Evolutionary conservation across 208 protist species (phyloP).

Genomic region (Strigomonas culicis): DNA sequence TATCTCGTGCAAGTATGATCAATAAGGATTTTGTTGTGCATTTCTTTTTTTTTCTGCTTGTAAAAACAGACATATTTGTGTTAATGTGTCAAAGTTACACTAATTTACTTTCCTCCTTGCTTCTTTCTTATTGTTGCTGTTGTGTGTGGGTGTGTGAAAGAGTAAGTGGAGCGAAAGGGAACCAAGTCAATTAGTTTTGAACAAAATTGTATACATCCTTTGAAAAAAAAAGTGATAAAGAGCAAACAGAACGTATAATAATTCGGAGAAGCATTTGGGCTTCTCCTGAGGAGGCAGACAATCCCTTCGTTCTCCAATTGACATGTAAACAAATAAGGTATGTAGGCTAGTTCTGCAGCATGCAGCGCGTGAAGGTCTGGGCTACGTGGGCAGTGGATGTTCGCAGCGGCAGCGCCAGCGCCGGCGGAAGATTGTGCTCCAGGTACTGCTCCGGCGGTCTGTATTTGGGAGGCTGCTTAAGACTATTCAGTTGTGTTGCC

Average conservation of each 20-base stretch:
- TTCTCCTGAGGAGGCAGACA: background rate
- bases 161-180: conserved; percentile 9
- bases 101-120: too few relatives aligned
- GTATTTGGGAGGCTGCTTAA: conserved; percentile 50
- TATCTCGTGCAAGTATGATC: too few relatives aligned
- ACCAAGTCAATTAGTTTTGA: conserved; percentile 15
- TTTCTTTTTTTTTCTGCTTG: too few relatives aligned
- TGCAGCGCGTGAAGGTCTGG: conserved; percentile 27
- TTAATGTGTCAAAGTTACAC: background rate
- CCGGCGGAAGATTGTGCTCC: conserved; percentile 84
- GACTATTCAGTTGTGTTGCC: background rate
- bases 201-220: background rate
- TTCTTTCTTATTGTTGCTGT: too few relatives aligned
- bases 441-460: conserved; percentile 82
- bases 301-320: background rate
- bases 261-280: background rate
- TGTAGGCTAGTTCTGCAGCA: conserved; percentile 55
- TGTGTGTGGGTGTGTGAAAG: too few relatives aligned
- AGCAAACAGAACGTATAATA: background rate
- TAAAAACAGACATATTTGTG: background rate
- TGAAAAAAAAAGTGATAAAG: conserved; percentile 13
- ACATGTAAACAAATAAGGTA: conserved; percentile 6
- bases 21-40: too few relatives aligned
- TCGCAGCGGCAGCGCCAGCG: conserved; percentile 71
- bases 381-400: conserved; percentile 42